Evolutionary conservation across 495 filamentous ascomycete species (phyloP).

Genomic region (Podospora comata): DNA sequence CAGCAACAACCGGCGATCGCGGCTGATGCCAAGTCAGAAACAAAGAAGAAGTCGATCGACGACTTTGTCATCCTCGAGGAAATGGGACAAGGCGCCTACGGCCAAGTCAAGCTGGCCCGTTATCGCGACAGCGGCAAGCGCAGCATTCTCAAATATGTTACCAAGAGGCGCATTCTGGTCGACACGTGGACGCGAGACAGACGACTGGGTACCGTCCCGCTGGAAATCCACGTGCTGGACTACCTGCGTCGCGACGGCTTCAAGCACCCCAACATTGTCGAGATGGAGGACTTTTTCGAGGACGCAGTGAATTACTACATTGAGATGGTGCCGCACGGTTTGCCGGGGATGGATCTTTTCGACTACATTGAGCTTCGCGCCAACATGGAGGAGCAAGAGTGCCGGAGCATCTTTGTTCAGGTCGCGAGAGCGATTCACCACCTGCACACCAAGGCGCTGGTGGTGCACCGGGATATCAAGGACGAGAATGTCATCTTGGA

Average conservation of each 20-base stretch:
- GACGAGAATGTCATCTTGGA: slow-evolving; percentile 97
- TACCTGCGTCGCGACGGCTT: slow-evolving; percentile 85
- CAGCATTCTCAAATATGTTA: slow-evolving; percentile 96
- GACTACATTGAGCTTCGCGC: slow-evolving; percentile 96
- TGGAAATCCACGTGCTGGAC: slow-evolving; percentile 97
- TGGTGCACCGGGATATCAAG: slow-evolving; percentile 98
- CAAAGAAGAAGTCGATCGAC: slow-evolving; percentile 72
- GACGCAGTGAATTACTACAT: slow-evolving; percentile 99
- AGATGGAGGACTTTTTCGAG: slow-evolving; percentile 99
- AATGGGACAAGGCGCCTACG: slow-evolving; percentile 97
- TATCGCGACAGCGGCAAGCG: slow-evolving; percentile 79
- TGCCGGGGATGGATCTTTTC: slow-evolving; percentile 98
- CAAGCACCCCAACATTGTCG: slow-evolving; percentile 92
- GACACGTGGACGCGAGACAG: slow-evolving; percentile 98
- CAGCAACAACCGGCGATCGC: slow-evolving; percentile 35
- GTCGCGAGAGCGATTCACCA: slow-evolving; percentile 87
- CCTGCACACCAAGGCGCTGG: slow-evolving; percentile 83
- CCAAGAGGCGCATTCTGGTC: slow-evolving; percentile 92
- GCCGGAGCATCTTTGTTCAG: slow-evolving; percentile 91
- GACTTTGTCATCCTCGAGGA: slow-evolving; percentile 95
- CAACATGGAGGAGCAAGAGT: slow-evolving; percentile 94
- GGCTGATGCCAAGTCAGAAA: slow-evolving; percentile 24
- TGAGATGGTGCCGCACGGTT: slow-evolving; percentile 93
- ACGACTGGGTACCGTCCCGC: slow-evolving; percentile 88
- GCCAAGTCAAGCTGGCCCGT: slow-evolving; percentile 93